Evolutionary conservation across 495 filamentous ascomycete genomes (phyloP), one percentile per base, ranked within the genome.

Genomic region (Lindgomyces ingoldianus): DNA sequence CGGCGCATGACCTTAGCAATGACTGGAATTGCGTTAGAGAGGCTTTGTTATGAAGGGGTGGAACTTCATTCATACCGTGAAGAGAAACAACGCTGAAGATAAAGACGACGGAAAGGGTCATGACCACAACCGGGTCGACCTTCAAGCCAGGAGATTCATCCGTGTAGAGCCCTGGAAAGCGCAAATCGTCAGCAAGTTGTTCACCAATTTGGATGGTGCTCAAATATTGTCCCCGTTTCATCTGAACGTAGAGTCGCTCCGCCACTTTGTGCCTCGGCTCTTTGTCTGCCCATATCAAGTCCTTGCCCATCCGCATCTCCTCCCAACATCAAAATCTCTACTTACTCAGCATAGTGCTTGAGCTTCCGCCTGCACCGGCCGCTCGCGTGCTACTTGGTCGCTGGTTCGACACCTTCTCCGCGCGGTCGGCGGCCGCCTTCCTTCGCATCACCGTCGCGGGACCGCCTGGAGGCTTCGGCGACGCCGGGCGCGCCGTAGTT

Each of bases 41-140:
- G 0, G 29, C 30, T 62, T 2, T 22, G 10, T 53, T 51, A 45
- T 12, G 26, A 10, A n/a, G 26, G 19, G 14, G 10, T 9, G 22
- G 55, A 16, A 42, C 24, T 19, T 29, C 42, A 41, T 30, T 83
- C 90, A 65, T 85, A 98, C 94, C 89, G 78, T 98, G 94, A 75
- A 98, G 81, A 70, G 91, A 92, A 71, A 98, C 94, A 74, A 98
- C 94, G 70, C 90, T 94, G 81, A 98, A 96, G 76, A 98, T 98
- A 79, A 98, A 98, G 45, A 93, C 94, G 65, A 98, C 82, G 65
- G 88, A 92, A 67, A 98, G 83, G 63, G 96, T 93, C 73, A 98
- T 81, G 47, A 98, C 94, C 53, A 98, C 91, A 39, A 98, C 93
- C 19, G 94, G 94, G 74, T 98, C 94, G 60, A 98, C 94, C 77